phyloP scores from a whole-genome alignment of 176 grass and related monocot genomes.

The Alloteropsis semialata region DNA sequence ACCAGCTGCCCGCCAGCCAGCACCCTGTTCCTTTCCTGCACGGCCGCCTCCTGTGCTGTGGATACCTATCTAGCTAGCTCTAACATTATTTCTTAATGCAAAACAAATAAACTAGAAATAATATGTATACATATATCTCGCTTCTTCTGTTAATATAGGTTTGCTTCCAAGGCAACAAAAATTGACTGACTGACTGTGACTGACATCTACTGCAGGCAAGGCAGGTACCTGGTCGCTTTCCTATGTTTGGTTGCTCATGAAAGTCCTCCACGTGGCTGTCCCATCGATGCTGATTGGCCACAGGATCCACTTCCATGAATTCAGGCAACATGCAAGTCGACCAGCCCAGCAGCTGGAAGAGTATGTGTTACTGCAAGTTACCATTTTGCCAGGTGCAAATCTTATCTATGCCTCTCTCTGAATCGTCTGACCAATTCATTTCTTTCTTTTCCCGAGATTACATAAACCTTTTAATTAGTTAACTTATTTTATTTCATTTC shows the following conservation, averaged over 20 bases:
- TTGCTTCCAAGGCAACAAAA: constrained; percentile 46
- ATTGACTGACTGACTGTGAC: background rate
- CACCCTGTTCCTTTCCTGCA: background rate
- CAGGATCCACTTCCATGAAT: constrained; percentile 1
- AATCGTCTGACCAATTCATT: too few relatives aligned
- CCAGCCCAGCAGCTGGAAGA: background rate
- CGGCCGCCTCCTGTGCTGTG: too few relatives aligned
- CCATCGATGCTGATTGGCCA: constrained; percentile 8
- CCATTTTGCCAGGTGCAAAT: background rate
- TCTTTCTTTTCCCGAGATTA: too few relatives aligned
- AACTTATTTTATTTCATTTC: too few relatives aligned
- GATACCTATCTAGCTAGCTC: too few relatives aligned
- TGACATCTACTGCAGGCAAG: background rate
- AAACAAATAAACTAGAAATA: too few relatives aligned
- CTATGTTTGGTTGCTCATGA: constrained; percentile 7
- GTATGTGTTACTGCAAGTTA: constrained; percentile 31
- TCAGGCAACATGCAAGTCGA: background rate
- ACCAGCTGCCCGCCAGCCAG: background rate
- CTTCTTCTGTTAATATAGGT: background rate
- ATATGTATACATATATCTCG: too few relatives aligned
- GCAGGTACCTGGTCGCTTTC: constrained; percentile 22
- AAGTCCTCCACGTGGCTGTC: too few relatives aligned
- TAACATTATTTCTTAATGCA: too few relatives aligned
- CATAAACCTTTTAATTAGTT: too few relatives aligned
- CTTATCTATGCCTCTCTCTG: too few relatives aligned